Evolutionary conservation across 352 stramenopile genomes (phyloP).

Genomic region (Thalassiosira oceanica): DNA sequence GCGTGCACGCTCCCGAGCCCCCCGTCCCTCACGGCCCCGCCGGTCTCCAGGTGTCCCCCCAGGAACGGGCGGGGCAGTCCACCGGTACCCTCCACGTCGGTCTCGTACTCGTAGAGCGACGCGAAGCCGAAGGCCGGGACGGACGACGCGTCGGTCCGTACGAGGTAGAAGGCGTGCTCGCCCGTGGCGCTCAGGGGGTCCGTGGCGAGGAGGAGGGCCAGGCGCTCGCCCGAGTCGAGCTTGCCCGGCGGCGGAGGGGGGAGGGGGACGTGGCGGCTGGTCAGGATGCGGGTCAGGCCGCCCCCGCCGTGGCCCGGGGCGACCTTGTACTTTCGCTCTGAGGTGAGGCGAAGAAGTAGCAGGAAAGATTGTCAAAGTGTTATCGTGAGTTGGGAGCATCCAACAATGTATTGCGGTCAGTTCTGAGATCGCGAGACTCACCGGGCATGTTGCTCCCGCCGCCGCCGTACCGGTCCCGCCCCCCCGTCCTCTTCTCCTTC

Average conservation of each 20-base stretch:
- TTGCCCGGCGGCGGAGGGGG: not conserved
- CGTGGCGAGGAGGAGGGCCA: slow-evolving; percentile 64
- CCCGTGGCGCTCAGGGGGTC: slow-evolving; percentile 62
- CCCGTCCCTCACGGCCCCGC: slow-evolving; percentile 52
- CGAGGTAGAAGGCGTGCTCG: slow-evolving; percentile 72
- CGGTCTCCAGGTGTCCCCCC: slow-evolving; percentile 53
- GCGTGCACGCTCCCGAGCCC: slow-evolving; percentile 58
- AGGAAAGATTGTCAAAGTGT: too few species aligned
- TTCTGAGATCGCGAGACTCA: too few species aligned
- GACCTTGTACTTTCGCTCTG: slow-evolving; percentile 54
- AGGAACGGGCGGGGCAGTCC: slow-evolving; percentile 62
- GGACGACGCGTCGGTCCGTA: slow-evolving; percentile 46
- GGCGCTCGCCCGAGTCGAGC: slow-evolving; percentile 30
- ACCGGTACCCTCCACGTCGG: slow-evolving; percentile 22
- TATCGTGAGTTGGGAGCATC: too few species aligned
- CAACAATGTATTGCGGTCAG: too few species aligned
- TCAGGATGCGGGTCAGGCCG: slow-evolving; percentile 57
- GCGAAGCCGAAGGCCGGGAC: slow-evolving; percentile 32
- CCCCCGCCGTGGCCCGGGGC: slow-evolving; percentile 57
- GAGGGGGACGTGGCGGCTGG: slow-evolving; percentile 18
- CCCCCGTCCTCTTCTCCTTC: slow-evolving; percentile 7
- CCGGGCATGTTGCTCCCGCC: slow-evolving; percentile 61
- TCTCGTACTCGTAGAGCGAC: slow-evolving; percentile 34
- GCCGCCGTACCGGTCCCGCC: slow-evolving; percentile 29
- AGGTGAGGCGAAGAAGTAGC: too few species aligned